Evolutionary conservation across 108 stramenopile genomes (phyloP).

Genomic region (Asterionellopsis glacialis): DNA sequence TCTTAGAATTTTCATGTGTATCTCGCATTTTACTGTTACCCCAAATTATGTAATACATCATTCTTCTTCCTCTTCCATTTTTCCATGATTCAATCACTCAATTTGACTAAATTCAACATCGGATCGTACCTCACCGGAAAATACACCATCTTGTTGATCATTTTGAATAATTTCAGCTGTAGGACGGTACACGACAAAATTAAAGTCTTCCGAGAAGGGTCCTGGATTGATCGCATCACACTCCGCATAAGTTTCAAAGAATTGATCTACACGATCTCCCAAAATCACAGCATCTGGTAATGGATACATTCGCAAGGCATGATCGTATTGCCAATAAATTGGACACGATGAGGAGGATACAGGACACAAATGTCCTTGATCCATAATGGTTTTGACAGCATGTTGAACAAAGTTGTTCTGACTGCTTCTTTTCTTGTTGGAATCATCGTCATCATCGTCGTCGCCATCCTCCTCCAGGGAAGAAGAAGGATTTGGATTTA

Average conservation of each 20-base stretch:
- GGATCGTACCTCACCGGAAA: conserved; percentile 22
- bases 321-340: conserved; percentile 91
- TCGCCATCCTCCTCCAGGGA: too few relatives aligned
- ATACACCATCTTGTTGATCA: too few relatives aligned
- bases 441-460: too few relatives aligned
- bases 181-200: conserved; percentile 55
- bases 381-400: conserved; percentile 77
- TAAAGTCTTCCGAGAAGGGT: conserved; percentile 38
- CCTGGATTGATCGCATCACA: conserved; percentile 57
- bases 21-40: not conserved
- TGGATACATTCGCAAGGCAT: conserved; percentile 87
- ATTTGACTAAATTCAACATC: conserved; percentile 44
- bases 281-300: conserved; percentile 82
- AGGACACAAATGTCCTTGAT: conserved; percentile 90
- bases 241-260: conserved; percentile 44
- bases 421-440: conserved; percentile 9
- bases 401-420: conserved; percentile 29
- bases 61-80: not conserved
- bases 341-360: conserved; percentile 75
- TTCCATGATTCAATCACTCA: too few relatives aligned
- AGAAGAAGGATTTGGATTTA: conserved; percentile 47
- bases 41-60: not conserved
- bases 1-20: not conserved
- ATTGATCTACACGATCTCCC: conserved; percentile 47
- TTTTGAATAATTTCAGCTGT: conserved; percentile 19